Conservation (phyloP, 202 grass and related monocot genomes). For the Setaria viridis region DNA sequence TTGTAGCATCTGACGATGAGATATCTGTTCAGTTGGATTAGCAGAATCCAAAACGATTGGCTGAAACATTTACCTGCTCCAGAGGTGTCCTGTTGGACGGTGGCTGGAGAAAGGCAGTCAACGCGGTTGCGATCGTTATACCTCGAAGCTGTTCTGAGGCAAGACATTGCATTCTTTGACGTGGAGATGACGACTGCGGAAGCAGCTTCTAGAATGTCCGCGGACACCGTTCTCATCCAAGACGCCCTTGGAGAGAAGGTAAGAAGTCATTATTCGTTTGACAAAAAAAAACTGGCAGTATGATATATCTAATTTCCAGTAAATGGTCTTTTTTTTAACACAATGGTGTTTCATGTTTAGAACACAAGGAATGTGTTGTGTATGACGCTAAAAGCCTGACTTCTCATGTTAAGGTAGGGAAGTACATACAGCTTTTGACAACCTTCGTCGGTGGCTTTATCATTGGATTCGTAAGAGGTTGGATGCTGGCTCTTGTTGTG, state of each 20-base stretch:
- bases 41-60: conserved; percentile 33
- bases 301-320: neutral
- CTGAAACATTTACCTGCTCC: conserved; percentile 34
- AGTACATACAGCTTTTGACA: conserved; percentile 68
- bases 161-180: conserved; percentile 91
- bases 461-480: conserved; percentile 74
- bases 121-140: conserved; percentile 67
- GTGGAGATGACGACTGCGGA: conserved; percentile 91
- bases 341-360: conserved; percentile 20
- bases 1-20: neutral
- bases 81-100: conserved; percentile 95
- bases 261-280: conserved; percentile 16
- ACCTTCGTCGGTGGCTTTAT: conserved; percentile 73
- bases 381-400: neutral
- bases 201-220: conserved; percentile 71
- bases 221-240: conserved; percentile 84
- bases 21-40: conserved; percentile 16
- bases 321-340: neutral
- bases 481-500: conserved; percentile 78
- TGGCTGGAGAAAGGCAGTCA: conserved; percentile 86
- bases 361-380: neutral
- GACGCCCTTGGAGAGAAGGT: conserved; percentile 96
- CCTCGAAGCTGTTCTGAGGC: conserved; percentile 70
- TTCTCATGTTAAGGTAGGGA: conserved; percentile 67
- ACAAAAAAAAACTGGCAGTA: neutral